Evolutionary conservation across 1,284 basidiomycete genomes (phyloP), one percentile per base, ranked within the genome.

Genomic region (Dichomitus squalens): DNA sequence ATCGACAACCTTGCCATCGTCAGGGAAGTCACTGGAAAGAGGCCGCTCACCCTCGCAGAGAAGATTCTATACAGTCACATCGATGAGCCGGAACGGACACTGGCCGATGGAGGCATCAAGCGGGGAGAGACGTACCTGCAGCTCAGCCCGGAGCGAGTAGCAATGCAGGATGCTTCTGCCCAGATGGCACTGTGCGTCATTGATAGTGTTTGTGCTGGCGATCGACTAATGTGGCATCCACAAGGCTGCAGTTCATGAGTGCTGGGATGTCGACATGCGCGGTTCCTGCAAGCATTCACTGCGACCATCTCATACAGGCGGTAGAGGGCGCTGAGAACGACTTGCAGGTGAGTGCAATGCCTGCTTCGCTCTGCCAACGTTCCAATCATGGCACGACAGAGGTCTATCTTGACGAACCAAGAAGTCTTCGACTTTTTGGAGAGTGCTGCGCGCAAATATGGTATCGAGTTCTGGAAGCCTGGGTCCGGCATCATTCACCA

Each of bases 341-440:
- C 70, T 76, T 97, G 53, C 79, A 93, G 83, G 90, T 92, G 47
- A n/a, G 43, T 52, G 38, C 23, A 2, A 11, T 8, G 3, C n/a
- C n/a, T n/a, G 25, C 11, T 11, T n/a, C 34, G 33, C 11, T 34
- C 31, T n/a, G 20, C 35, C 41, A 11, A 6, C 12, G 7, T 16
- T 38, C 33, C 34, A 56, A 58, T 23, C 47, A 23, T 44, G 52
- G 64, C 34, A 44, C 40, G 46, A 23, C 16, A 94, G 91, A 80
- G 88, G 43, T 95, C 96, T 14, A 89, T 98, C 61, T 81, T 87
- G 38, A 87, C 88, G 35, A 98, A 99, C 73, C 86, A 93, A 76
- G 97, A 99, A 73, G 96, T 99, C 21, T 99, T 98, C 70, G 94
- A 98, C 69, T 99, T 99, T 75, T 79, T 99, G 59, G 90, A 97